These are phyloP conservation scores for Dactylonectria macrodidyma DNA, from an alignment of 2,329 filamentous ascomycete genomes.

Conservation along the genomic window DNA sequence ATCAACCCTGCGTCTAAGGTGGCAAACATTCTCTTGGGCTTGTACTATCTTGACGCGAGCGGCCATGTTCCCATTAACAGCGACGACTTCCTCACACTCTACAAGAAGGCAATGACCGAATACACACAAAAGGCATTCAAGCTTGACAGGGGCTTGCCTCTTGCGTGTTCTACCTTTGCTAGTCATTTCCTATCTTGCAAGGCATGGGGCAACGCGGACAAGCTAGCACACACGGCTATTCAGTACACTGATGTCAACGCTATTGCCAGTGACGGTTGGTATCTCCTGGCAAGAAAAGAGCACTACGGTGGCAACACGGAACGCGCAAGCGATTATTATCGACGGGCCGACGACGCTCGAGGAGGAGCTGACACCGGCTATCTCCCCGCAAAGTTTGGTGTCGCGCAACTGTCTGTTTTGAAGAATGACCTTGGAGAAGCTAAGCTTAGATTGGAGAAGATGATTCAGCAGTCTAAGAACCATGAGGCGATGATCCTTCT, in stretches of 20 bases:
- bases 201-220: slow-evolving; percentile 85
- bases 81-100: slow-evolving; percentile 85
- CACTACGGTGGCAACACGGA: slow-evolving; percentile 84
- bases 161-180: slow-evolving; percentile 92
- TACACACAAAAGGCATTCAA: slow-evolving; percentile 97
- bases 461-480: slow-evolving; percentile 86
- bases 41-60: slow-evolving; percentile 91
- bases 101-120: slow-evolving; percentile 94
- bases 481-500: slow-evolving; percentile 94
- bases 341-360: slow-evolving; percentile 89
- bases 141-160: slow-evolving; percentile 88
- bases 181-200: slow-evolving; percentile 91
- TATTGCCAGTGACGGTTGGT: slow-evolving; percentile 98
- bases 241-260: slow-evolving; percentile 97
- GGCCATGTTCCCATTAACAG: slow-evolving; percentile 87
- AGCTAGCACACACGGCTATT: slow-evolving; percentile 91
- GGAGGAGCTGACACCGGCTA: slow-evolving; percentile 93
- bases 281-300: slow-evolving; percentile 90
- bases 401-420: slow-evolving; percentile 88
- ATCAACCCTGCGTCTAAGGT: slow-evolving; percentile 88
- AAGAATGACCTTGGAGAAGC: slow-evolving; percentile 91
- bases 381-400: slow-evolving; percentile 94
- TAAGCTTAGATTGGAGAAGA: slow-evolving; percentile 94
- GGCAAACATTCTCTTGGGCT: slow-evolving; percentile 89
- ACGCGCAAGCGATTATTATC: slow-evolving; percentile 88